Base-by-base conservation (phyloP, 2,329 filamentous ascomycete genomes). In the Arthrinium phaeospermum region DNA sequence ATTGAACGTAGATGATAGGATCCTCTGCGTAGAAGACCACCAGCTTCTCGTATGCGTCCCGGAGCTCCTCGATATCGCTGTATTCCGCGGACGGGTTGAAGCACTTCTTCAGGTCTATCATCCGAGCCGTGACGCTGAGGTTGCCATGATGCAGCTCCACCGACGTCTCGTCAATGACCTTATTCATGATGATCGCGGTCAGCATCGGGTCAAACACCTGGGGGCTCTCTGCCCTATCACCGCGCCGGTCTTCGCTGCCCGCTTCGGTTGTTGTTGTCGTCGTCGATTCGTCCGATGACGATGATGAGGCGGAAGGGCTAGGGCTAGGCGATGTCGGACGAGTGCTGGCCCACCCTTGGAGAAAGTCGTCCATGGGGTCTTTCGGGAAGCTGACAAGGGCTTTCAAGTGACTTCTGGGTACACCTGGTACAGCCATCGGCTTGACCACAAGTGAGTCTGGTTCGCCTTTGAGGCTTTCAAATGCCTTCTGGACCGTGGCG, bases 71-170 rank as follows among this genome's bases (percentile, higher is more conserved):
- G 57, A 41, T 24, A 64, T 64, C 57, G 57, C 30, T 64, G 22
- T 64, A 64, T 12, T 64, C 4, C 57, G 8, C 19, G 0, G 57
- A 41, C 19, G 22, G 57, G 19, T 64, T 41, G 19, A 41, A 64
- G 57, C 57, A 64, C 5, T 14, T 34, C 22, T 41, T 64, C 19
- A 64, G 34, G 22, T 64, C 57, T 8, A 64, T 41, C 30, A 64
- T 6, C 34, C 57, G 57, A 64, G 57, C 57, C 34, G 57, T 41
- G 34, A 64, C 57, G 34, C 57, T 64, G 57, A 64, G 34, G 34
- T 41, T 64, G 19, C 57, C 57, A 22, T 34, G 41, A 10, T 64
- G 34, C 4, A 64, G 3, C 34, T 64, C 57, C 10, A 64, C 57
- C n/a, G 34, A 30, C 19, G 57, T 41, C 10, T 64, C 57, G 22